Evolutionary conservation across 345 rosid species (phyloP), one percentile per base, ranked within the genome.

Genomic region (Rhodamnia rubescens): DNA sequence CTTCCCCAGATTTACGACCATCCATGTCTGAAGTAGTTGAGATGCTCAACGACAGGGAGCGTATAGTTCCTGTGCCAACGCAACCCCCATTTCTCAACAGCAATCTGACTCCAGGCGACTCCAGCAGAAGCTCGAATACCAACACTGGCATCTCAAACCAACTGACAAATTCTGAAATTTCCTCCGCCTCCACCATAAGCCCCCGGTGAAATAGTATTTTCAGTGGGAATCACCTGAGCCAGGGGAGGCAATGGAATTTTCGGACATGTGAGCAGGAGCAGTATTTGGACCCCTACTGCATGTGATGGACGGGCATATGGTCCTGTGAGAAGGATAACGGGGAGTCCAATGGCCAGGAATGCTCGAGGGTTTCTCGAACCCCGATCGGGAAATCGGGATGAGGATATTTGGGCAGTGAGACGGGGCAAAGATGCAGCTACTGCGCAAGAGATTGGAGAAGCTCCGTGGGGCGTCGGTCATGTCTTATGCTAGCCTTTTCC

Each of bases 81-180:
- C 88, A 84, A 64, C 88, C 89, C 29, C 87, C 89, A 21, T 87
- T 87, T 61, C 52, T 87, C 58, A 87, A 55, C 42, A 50, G 36
- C 55, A 82, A 80, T 29, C 40, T 26, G 27, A 36, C 44, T 50
- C 55, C 84, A 27, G 40, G 12, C 21, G 8, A 42, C 53, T 44
- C 85, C 40, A 80, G 86, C 85, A 24, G 74, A 27, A 83, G 82
- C 55, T 69, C 22, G 14, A 85, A 78, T 40, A 61, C 85, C 9
- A 84, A 61, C 24, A 44, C 53, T 8, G 40, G 55, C 56, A 49
- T 84, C 56, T 50, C 57, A 29, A 69, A 69, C 24, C 47, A 69
- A 18, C 78, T 32, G 78, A 69, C 78, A 32, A 16, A 8, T 69
- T 18, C 78, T 32, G 78, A 36, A 69, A 69, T 69, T 69, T 69